Percentiles rank a stretch among this genome's conserved stretches.
phyloP scores from a whole-genome alignment of 306 rosid species.

The Prosopis cineraria region DNA sequence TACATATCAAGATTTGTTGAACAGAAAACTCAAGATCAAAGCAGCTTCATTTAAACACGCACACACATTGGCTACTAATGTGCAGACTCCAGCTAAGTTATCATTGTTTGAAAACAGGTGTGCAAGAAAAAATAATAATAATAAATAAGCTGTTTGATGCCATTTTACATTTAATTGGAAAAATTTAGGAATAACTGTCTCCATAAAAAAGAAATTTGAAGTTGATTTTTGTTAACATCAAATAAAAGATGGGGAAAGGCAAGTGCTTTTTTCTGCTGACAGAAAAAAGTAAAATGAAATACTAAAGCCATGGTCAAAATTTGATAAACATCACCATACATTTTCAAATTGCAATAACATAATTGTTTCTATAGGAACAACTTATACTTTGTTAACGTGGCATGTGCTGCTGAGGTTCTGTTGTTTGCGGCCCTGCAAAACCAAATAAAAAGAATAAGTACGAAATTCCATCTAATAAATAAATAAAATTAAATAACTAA shows the following conservation, averaged over 20 bases:
- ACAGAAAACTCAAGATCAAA: neutral
- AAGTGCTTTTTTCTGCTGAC: neutral
- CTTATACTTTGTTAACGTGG: conserved; percentile 51
- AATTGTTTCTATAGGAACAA: conserved; percentile 7
- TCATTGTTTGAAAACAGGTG: neutral
- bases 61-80: neutral
- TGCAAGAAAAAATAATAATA: neutral
- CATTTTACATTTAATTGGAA: neutral
- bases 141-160: neutral
- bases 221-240: neutral
- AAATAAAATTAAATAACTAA: neutral
- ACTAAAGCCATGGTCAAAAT: neutral
- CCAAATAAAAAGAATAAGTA: conserved; percentile 11
- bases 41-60: neutral
- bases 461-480: neutral
- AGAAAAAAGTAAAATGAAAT: neutral
- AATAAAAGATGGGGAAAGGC: no score
- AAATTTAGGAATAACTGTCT: neutral
- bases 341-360: neutral
- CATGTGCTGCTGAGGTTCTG: conserved; percentile 43
- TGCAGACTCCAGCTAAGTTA: neutral
- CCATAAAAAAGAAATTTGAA: neutral
- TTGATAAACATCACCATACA: neutral
- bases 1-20: neutral
- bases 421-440: conserved; percentile 46